These are phyloP conservation scores for Helianthus annuus DNA, from an alignment of 129 eudicot species.

Conservation along the genomic window HanXRQr2.0-SUNRISE NC_035443.2:1803557-1804056, in stretches of 20 bases:
- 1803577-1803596: constrained; percentile 29
- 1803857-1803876: constrained; percentile 57
- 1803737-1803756: background rate
- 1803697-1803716: background rate
- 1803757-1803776: background rate
- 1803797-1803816: constrained; percentile 75
- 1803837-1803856: constrained; percentile 73
- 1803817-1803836: constrained; percentile 68
- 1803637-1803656: background rate
- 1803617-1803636: constrained; percentile 18
- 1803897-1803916: constrained; percentile 67
- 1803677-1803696: constrained; percentile 29
- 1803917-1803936: constrained; percentile 72
- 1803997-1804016: constrained; percentile 63
- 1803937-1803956: constrained; percentile 64
- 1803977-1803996: constrained; percentile 77
- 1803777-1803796: constrained; percentile 46
- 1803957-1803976: constrained; percentile 70
- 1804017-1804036: constrained; percentile 46
- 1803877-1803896: constrained; percentile 66
- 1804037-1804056: constrained; percentile 53
- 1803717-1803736: background rate
- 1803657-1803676: background rate
- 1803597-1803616: constrained; percentile 10
- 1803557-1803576: constrained; percentile 11